Evolutionary conservation across 192 early-diverging fungal species (phyloP).

Genomic region (Spizellomyces sp.): DNA sequence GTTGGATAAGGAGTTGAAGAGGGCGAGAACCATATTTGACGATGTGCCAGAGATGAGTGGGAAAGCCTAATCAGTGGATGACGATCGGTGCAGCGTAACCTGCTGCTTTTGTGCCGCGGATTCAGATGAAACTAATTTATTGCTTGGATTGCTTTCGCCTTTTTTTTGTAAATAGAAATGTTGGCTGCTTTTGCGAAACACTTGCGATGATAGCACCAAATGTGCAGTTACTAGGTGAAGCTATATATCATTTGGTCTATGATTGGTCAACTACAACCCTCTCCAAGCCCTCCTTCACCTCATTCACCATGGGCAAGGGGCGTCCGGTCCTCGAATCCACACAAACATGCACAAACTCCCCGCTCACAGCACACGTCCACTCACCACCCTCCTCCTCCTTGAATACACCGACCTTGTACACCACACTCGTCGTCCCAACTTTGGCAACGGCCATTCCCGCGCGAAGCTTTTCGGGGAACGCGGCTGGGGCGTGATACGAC

Average conservation of each 20-base stretch:
- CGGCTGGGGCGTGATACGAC: constrained; percentile 28
- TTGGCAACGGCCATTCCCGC: constrained; percentile 53
- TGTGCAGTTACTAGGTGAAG: too few species aligned
- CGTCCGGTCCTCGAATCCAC: constrained; percentile 13
- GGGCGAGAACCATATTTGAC: constrained; percentile 62
- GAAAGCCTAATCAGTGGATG: background rate
- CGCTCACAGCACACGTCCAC: constrained; percentile 13
- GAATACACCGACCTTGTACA: constrained; percentile 60
- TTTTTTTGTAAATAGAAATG: too few species aligned
- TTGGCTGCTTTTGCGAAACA: too few species aligned
- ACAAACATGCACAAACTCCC: constrained; percentile 32
- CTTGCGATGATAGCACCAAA: too few species aligned
- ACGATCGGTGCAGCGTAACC: too few species aligned
- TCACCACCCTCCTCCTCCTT: constrained; percentile 9
- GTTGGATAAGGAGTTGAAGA: constrained; percentile 74
- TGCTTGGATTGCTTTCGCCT: too few species aligned
- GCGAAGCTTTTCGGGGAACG: constrained; percentile 52
- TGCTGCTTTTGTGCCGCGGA: too few species aligned
- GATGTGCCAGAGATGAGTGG: constrained; percentile 26
- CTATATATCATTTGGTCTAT: too few species aligned
- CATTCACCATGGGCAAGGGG: background rate
- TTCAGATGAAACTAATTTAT: too few species aligned
- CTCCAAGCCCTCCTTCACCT: background rate
- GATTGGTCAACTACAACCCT: background rate
- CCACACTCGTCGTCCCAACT: constrained; percentile 51